Evolutionary conservation across 1,284 basidiomycete species (phyloP).

Genomic region (Coniferiporia sulphurascens): DNA sequence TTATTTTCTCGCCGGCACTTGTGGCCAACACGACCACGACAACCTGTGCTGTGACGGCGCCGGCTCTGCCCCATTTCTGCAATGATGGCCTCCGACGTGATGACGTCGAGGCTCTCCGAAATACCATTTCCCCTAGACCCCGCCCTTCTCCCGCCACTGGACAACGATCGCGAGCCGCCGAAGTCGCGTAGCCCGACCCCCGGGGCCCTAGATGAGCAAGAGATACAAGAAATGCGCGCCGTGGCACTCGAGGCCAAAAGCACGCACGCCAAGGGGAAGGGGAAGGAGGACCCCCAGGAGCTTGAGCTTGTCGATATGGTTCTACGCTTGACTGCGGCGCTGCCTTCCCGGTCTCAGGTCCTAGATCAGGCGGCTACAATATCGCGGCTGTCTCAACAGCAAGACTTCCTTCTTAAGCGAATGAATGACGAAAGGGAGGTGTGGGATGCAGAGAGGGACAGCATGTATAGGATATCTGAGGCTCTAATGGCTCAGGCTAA

Average conservation of each 20-base stretch:
- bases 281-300: conserved; percentile 32
- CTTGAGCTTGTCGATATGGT: conserved; percentile 58
- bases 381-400: conserved; percentile 46
- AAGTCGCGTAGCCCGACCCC: conserved; percentile 23
- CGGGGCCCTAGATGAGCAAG: conserved; percentile 29
- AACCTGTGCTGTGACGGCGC: background rate
- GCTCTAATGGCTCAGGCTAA: conserved; percentile 58
- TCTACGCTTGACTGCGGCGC: conserved; percentile 37
- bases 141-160: conserved; percentile 11
- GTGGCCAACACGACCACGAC: conserved; percentile 4
- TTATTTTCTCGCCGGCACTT: conserved; percentile 8
- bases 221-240: conserved; percentile 31
- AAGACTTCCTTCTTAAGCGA: conserved; percentile 49
- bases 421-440: conserved; percentile 49
- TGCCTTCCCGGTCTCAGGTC: conserved; percentile 44
- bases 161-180: background rate
- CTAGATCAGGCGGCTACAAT: conserved; percentile 58
- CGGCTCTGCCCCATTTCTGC: background rate
- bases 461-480: conserved; percentile 58
- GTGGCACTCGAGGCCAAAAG: conserved; percentile 26
- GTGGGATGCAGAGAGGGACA: conserved; percentile 55
- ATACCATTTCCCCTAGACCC: background rate
- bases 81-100: conserved; percentile 4
- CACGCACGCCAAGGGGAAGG: conserved; percentile 20
- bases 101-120: background rate